Conservation (phyloP, 345 rosid genomes). For the Pistacia vera region DNA sequence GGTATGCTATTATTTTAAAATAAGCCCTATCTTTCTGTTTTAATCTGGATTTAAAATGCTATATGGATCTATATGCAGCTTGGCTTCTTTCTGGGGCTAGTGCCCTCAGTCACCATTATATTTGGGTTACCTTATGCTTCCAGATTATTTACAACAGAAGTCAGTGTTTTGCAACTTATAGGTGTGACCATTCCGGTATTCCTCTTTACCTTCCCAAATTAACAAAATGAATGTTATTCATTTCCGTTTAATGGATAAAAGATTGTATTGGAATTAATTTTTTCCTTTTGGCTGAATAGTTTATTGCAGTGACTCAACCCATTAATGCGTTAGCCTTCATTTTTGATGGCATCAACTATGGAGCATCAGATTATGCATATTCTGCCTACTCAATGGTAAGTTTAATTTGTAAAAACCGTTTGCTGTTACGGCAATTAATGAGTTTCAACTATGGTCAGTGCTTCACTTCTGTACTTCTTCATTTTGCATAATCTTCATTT, state of each 20-base stretch:
- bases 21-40: background rate
- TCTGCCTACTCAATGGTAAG: slow-evolving; percentile 70
- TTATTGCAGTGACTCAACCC: slow-evolving; percentile 66
- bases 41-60: background rate
- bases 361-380: slow-evolving; percentile 68
- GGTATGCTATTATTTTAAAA: slow-evolving; percentile 31
- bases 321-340: slow-evolving; percentile 69
- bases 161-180: slow-evolving; percentile 39
- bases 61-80: slow-evolving; percentile 34
- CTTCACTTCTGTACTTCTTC: background rate
- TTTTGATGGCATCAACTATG: slow-evolving; percentile 66
- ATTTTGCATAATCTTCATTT: slow-evolving; percentile 3
- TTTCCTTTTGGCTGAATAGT: slow-evolving; percentile 31
- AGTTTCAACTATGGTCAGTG: background rate
- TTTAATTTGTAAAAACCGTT: background rate
- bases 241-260: background rate
- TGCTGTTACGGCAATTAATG: background rate
- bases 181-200: slow-evolving; percentile 54
- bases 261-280: slow-evolving; percentile 3
- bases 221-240: background rate
- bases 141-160: slow-evolving; percentile 48
- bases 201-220: slow-evolving; percentile 5
- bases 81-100: slow-evolving; percentile 51
- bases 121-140: slow-evolving; percentile 40
- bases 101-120: slow-evolving; percentile 37